Evolutionary conservation across 306 rosid species (phyloP).

Genomic region (Lablab purpureus): DNA sequence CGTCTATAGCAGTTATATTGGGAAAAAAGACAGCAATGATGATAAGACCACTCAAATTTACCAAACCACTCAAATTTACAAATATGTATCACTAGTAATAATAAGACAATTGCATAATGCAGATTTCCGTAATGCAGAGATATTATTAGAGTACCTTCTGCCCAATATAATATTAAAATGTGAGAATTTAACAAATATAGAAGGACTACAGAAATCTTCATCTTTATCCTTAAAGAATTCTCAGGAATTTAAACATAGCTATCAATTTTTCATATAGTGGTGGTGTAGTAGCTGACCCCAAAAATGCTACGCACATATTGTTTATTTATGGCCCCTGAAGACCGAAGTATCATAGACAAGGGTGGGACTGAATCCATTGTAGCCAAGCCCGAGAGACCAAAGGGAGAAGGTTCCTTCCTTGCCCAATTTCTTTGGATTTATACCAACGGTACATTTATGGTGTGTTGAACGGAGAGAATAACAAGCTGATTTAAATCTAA

Average conservation of each 20-base stretch:
- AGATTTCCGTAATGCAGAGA: conserved; percentile 4
- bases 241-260: background rate
- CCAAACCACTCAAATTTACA: conserved; percentile 18
- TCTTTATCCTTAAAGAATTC: conserved; percentile 5
- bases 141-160: background rate
- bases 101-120: conserved; percentile 8
- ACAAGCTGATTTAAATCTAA: background rate
- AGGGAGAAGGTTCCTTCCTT: background rate
- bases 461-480: background rate
- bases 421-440: background rate
- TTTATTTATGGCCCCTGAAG: background rate
- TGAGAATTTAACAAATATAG: background rate
- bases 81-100: conserved; percentile 5
- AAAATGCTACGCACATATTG: background rate
- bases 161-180: conserved; percentile 7
- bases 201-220: conserved; percentile 6
- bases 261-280: background rate
- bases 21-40: background rate
- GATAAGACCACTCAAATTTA: too few relatives aligned
- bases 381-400: background rate
- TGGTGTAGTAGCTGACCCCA: background rate
- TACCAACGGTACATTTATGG: background rate
- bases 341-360: background rate
- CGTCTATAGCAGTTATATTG: background rate
- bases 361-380: background rate